Percentiles rank a stretch among this genome's conserved stretches.
Conservation (phyloP, 1,139 yeast genomes). For the Diutina neorugosa region DNA sequence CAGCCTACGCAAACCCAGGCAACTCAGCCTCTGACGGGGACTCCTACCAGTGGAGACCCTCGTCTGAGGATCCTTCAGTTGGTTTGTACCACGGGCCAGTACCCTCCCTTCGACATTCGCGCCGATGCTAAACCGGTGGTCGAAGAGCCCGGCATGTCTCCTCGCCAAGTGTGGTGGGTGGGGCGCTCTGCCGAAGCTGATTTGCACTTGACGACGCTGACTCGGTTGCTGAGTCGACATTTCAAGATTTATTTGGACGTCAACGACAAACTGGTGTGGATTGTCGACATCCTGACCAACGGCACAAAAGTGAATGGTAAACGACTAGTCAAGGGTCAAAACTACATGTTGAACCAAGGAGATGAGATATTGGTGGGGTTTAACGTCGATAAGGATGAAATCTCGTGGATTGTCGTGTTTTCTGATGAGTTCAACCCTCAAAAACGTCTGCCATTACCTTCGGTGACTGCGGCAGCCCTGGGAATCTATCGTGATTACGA, state of each 20-base stretch:
- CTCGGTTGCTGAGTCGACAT: slow-evolving; percentile 68
- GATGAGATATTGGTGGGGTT: slow-evolving; percentile 85
- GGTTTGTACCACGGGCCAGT: slow-evolving; percentile 60
- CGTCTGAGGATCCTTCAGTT: slow-evolving; percentile 24
- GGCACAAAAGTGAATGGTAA: slow-evolving; percentile 80
- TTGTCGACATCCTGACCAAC: slow-evolving; percentile 70
- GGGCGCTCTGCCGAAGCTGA: slow-evolving; percentile 71
- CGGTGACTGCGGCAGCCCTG: slow-evolving; percentile 9
- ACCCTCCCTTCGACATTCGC: slow-evolving; percentile 28
- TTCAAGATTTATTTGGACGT: slow-evolving; percentile 56
- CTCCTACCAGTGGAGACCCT: slow-evolving; percentile 20
- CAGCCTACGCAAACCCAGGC: slow-evolving; percentile 54
- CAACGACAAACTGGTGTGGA: slow-evolving; percentile 43
- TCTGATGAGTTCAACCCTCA: slow-evolving; percentile 29
- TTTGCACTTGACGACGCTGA: slow-evolving; percentile 42
- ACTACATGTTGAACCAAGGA: slow-evolving; percentile 78
- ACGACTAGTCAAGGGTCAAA: slow-evolving; percentile 65
- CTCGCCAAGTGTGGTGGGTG: slow-evolving; percentile 48
- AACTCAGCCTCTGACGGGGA: slow-evolving; percentile 41
- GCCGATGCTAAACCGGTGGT: slow-evolving; percentile 12
- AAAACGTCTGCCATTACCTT: slow-evolving; percentile 7
- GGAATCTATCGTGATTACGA: slow-evolving; percentile 67
- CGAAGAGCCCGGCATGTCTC: slow-evolving; percentile 9
- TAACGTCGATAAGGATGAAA: slow-evolving; percentile 66
- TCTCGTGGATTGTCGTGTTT: slow-evolving; percentile 60